Conservation (phyloP, 148 eudicot genomes). For the Spergularia bocconei region DNA sequence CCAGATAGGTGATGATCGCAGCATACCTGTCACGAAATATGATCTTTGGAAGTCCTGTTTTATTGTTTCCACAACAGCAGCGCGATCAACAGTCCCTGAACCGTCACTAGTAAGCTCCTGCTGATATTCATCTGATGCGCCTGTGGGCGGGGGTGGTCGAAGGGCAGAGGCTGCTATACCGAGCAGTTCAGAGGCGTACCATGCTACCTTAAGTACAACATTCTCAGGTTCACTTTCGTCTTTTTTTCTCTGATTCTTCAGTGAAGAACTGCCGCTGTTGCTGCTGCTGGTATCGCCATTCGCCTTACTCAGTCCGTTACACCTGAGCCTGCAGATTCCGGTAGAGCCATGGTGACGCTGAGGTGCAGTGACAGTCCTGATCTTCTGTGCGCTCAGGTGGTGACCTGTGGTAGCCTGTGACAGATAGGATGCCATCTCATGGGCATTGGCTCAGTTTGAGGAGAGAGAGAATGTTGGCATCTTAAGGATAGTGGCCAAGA, state of each 20-base stretch:
- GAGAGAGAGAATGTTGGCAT: slow-evolving; percentile 5
- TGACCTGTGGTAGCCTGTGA: slow-evolving; percentile 36
- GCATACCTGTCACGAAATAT: slow-evolving; percentile 86
- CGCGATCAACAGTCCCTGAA: slow-evolving; percentile 55
- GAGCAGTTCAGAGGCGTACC: slow-evolving; percentile 91
- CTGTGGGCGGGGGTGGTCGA: slow-evolving; percentile 43
- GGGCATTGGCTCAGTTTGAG: not conserved
- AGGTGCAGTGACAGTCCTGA: slow-evolving; percentile 6
- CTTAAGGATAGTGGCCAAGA: slow-evolving; percentile 19
- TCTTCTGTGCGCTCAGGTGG: slow-evolving; percentile 19
- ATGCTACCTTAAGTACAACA: slow-evolving; percentile 72
- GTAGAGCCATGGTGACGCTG: slow-evolving; percentile 21
- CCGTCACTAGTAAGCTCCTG: slow-evolving; percentile 41
- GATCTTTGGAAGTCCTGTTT: slow-evolving; percentile 77
- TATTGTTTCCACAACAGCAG: slow-evolving; percentile 61
- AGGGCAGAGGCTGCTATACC: slow-evolving; percentile 79
- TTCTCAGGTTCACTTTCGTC: slow-evolving; percentile 56
- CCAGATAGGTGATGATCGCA: not conserved
- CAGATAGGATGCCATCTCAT: slow-evolving; percentile 46
- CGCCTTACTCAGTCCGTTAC: slow-evolving; percentile 28
- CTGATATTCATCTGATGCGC: not conserved
- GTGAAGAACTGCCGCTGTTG: slow-evolving; percentile 24
- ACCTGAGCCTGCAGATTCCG: slow-evolving; percentile 32
- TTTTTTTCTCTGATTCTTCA: slow-evolving; percentile 19
- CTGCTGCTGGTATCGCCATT: slow-evolving; percentile 11